These are phyloP conservation scores for Tetradesmus obliquus DNA, from an alignment of 139 green algal species.

Conservation along the genomic window DNA sequence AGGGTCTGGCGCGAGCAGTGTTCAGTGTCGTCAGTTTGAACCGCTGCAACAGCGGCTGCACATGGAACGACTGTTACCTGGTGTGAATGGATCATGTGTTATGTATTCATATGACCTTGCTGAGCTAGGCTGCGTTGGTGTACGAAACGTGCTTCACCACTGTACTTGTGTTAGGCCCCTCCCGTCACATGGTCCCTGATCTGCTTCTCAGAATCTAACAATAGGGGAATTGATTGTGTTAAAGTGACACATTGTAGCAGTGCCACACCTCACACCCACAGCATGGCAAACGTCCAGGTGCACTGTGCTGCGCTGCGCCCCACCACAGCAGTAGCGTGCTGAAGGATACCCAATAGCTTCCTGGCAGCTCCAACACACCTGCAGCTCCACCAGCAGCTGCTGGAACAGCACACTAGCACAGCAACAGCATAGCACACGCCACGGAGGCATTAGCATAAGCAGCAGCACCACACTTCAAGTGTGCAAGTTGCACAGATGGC, in stretches of 20 bases:
- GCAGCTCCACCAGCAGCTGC: background rate
- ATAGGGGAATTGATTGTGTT: no score
- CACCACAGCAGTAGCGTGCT: background rate
- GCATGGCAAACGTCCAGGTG: no score
- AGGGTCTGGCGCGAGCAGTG: background rate
- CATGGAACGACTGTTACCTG: background rate
- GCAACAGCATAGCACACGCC: background rate
- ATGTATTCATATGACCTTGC: no score
- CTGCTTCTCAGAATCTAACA: background rate
- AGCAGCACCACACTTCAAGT: background rate
- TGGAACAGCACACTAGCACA: background rate
- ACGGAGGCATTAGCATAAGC: background rate
- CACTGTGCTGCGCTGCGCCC: background rate
- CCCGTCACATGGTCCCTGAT: background rate
- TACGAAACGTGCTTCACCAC: background rate
- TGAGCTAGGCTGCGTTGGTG: no score
- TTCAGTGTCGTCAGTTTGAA: background rate
- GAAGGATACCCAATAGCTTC: no score
- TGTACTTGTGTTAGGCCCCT: background rate
- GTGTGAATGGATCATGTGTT: no score
- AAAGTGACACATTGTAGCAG: no score
- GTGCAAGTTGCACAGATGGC: background rate
- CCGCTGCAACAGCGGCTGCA: background rate
- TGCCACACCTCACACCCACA: no score
- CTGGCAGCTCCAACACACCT: background rate